Base-by-base conservation (phyloP, 2,329 filamentous ascomycete species). In the Claviceps paspali region DNA sequence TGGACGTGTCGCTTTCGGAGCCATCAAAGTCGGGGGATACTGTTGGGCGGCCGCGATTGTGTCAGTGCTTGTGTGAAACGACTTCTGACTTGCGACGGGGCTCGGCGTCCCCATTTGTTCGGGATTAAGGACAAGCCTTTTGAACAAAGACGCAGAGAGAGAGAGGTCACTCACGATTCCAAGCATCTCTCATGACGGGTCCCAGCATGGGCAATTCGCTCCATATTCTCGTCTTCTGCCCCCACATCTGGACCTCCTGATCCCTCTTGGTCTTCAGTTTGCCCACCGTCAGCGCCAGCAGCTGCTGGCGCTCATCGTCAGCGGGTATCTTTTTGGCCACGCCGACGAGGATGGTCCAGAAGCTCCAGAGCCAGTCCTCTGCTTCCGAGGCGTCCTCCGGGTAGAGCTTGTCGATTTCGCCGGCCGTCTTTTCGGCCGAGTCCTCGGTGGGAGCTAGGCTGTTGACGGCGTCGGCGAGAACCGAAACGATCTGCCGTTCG, bases 111-210 rank as follows among this genome's bases (percentile, higher is more conserved):
- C 29, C 11, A n/a, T 26, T 12, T 27, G 24, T 12, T n/a, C n/a
- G n/a, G n/a, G n/a, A n/a, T n/a, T n/a, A n/a, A n/a, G n/a, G n/a
- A n/a, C n/a, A n/a, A n/a, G n/a, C n/a, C n/a, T n/a, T n/a, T n/a
- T n/a, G n/a, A n/a, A n/a, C n/a, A n/a, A n/a, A n/a, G n/a, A n/a
- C n/a, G n/a, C n/a, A n/a, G n/a, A n/a, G n/a, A n/a, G n/a, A n/a
- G n/a, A n/a, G n/a, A n/a, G n/a, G n/a, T n/a, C n/a, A 46, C 52
- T 41, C 38, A 56, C 54, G 34, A 23, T 54, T 47, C 52, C 50
- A 53, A 3, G 46, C 46, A 2, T 55, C 52, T 31, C 49, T 44
- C 50, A 53, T 49, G 34, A 42, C 47, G 8, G 50, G 45, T 2
- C 51, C 49, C 14, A 57, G 34, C 36, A 57, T 45, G n/a, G 53